phyloP scores from a whole-genome alignment of 2,329 filamentous ascomycete genomes.

The Colletotrichum spinosum region DNA sequence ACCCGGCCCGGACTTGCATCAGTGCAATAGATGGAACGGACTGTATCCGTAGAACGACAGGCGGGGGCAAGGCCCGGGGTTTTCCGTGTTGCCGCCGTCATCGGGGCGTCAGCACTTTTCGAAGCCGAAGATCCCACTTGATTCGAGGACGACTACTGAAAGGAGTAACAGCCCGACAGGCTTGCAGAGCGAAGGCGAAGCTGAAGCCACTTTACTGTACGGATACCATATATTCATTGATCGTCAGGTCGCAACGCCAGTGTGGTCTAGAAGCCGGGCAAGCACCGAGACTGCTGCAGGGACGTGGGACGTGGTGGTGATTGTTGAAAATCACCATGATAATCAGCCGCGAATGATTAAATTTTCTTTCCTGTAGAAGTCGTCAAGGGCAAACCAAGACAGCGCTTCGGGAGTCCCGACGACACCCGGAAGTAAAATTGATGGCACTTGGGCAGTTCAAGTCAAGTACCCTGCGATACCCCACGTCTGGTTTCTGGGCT shows the following conservation, averaged over 20 bases:
- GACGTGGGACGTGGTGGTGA: not conserved
- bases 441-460: too few relatives aligned
- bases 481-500: conserved; percentile 4
- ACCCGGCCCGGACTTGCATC: not conserved
- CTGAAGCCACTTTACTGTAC: not conserved
- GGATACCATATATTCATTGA: not conserved
- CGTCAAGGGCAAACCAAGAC: too few relatives aligned
- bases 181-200: conserved; percentile 4
- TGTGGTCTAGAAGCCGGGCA: conserved; percentile 17
- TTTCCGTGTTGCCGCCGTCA: conserved; percentile 4
- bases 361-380: too few relatives aligned
- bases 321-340: too few relatives aligned
- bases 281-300: conserved; percentile 20
- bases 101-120: conserved; percentile 13
- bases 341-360: too few relatives aligned
- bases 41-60: too few relatives aligned
- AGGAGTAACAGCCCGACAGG: conserved; percentile 5
- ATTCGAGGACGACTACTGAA: not conserved
- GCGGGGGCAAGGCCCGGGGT: too few relatives aligned
- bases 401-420: conserved; percentile 8
- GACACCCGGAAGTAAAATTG: conserved; percentile 11
- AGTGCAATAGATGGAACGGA: too few relatives aligned
- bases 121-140: conserved; percentile 9
- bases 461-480: not conserved
- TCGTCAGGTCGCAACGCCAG: not conserved